phyloP scores from a whole-genome alignment of 805 yeast species.

The Wickerhamiella slavikovae region DNA sequence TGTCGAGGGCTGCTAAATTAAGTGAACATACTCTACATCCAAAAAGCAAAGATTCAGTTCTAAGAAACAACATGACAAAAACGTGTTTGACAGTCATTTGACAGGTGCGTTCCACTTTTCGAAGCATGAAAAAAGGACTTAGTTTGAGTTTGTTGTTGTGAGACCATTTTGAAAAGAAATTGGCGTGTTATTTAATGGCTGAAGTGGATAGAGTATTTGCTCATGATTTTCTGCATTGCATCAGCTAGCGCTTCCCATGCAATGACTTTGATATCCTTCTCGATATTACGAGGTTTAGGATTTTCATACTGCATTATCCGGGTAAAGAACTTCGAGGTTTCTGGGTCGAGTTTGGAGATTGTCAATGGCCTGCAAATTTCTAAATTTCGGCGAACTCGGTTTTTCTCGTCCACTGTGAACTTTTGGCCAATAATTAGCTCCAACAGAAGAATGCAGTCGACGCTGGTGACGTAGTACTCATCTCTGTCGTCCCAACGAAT shows the following conservation, averaged over 20 bases:
- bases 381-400: constrained; percentile 43
- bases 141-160: too few relatives aligned
- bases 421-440: constrained; percentile 34
- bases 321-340: constrained; percentile 21
- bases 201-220: constrained; percentile 27
- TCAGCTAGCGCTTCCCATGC: constrained; percentile 32
- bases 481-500: constrained; percentile 32
- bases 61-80: too few relatives aligned
- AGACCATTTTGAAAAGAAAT: too few relatives aligned
- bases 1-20: too few relatives aligned
- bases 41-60: too few relatives aligned
- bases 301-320: constrained; percentile 38
- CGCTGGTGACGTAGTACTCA: constrained; percentile 39
- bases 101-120: too few relatives aligned
- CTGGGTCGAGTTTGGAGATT: constrained; percentile 27
- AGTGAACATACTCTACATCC: too few relatives aligned
- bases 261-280: constrained; percentile 49
- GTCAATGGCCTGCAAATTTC: constrained; percentile 45
- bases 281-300: constrained; percentile 51
- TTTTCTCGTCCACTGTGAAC: constrained; percentile 48
- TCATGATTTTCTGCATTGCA: constrained; percentile 35
- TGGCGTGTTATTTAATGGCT: too few relatives aligned
- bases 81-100: too few relatives aligned
- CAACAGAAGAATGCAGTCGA: constrained; percentile 36
- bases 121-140: too few relatives aligned